phyloP scores from a whole-genome alignment of 495 filamentous ascomycete genomes.

The Penicillium fimorum region DNA sequence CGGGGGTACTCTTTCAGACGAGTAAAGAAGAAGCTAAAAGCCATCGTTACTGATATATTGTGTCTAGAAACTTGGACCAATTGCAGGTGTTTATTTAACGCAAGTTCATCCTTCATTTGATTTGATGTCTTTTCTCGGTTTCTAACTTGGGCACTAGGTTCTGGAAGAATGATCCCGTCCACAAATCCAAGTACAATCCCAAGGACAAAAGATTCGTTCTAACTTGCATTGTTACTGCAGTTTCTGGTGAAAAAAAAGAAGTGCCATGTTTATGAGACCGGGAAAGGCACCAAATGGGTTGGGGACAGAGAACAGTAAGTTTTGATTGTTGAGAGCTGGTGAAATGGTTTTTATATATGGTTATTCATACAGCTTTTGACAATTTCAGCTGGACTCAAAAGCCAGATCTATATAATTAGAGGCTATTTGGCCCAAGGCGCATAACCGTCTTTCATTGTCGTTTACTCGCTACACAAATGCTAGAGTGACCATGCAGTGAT shows the following conservation, averaged over 20 bases:
- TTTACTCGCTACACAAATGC: no score
- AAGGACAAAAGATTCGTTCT: not conserved
- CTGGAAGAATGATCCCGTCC: not conserved
- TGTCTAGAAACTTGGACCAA: not conserved
- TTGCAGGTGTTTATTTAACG: not conserved
- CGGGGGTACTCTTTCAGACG: no score
- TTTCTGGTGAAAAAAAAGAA: not conserved
- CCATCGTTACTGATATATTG: no score
- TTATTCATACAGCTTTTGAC: not conserved
- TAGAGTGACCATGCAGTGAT: no score
- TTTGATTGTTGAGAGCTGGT: not conserved
- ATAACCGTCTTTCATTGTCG: no score
- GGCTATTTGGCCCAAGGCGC: no score
- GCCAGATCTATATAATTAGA: not conserved
- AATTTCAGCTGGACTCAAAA: not conserved
- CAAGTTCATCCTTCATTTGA: not conserved
- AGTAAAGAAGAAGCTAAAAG: no score
- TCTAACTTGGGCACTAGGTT: not conserved
- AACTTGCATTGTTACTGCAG: not conserved
- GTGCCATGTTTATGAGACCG: not conserved
- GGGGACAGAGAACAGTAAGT: not conserved
- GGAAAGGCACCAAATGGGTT: not conserved
- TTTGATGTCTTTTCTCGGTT: not conserved
- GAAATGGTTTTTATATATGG: not conserved
- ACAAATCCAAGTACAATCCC: not conserved